These are phyloP conservation scores for Nothomitra cinnamomea DNA, from an alignment of 2,329 filamentous ascomycete species.

Conservation along the genomic window DNA sequence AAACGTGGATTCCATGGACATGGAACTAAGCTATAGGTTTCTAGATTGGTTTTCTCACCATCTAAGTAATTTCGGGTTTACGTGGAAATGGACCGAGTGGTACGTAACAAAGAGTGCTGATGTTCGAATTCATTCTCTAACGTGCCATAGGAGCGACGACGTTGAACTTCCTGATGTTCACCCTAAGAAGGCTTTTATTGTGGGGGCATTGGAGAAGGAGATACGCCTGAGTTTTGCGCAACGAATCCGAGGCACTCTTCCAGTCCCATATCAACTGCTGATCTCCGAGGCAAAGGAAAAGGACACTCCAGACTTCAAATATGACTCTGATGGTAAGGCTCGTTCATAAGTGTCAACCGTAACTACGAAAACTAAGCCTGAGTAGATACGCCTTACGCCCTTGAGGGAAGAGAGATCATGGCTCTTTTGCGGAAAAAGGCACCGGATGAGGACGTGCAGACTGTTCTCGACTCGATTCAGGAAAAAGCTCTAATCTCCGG, in stretches of 20 bases:
- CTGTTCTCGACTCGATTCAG: conserved; percentile 64
- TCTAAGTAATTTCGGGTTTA: conserved; percentile 96
- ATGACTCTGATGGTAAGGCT: conserved; percentile 50
- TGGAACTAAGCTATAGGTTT: conserved; percentile 75
- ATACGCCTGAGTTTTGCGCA: conserved; percentile 92
- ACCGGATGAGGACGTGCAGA: conserved; percentile 70
- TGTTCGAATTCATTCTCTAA: conserved; percentile 9
- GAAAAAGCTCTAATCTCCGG: conserved; percentile 53
- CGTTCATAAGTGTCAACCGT: background rate
- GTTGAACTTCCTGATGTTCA: conserved; percentile 59
- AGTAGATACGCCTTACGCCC: conserved; percentile 60
- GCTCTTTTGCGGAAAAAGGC: conserved; percentile 69
- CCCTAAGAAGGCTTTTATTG: conserved; percentile 85
- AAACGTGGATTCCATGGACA: conserved; percentile 63
- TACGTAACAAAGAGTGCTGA: conserved; percentile 20
- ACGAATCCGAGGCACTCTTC: conserved; percentile 84
- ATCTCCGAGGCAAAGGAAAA: conserved; percentile 82
- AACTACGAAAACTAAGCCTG: conserved; percentile 5
- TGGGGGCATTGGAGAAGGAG: conserved; percentile 85
- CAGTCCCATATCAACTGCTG: conserved; percentile 61
- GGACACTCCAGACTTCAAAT: conserved; percentile 94
- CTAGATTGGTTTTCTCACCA: conserved; percentile 97
- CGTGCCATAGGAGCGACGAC: conserved; percentile 48
- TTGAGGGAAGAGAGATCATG: conserved; percentile 70
- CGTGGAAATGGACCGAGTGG: conserved; percentile 99